Percentiles rank a stretch among this genome's conserved stretches.
phyloP scores from a whole-genome alignment of 768 basidiomycete species.

The Suillus hirtellus region DNA sequence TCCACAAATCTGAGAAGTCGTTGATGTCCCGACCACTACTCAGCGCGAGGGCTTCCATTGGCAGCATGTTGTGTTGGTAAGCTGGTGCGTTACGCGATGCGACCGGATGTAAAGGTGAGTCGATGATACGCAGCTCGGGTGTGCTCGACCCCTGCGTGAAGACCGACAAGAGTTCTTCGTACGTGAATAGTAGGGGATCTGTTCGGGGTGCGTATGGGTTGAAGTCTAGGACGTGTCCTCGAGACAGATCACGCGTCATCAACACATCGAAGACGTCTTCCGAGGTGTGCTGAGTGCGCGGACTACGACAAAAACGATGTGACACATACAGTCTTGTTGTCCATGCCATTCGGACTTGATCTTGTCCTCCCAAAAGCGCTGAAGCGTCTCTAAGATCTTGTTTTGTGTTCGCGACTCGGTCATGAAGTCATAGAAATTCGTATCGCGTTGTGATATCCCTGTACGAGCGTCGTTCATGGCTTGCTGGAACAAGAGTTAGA shows the following conservation, averaged over 20 bases:
- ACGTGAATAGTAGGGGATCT: constrained; percentile 86
- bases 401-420: constrained; percentile 57
- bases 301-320: background rate
- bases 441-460: constrained; percentile 89
- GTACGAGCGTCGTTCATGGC: constrained; percentile 5
- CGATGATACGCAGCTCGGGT: constrained; percentile 63
- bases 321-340: constrained; percentile 63
- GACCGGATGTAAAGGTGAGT: constrained; percentile 71
- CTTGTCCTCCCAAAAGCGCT: constrained; percentile 65
- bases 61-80: constrained; percentile 88
- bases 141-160: constrained; percentile 19
- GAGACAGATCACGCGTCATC: constrained; percentile 75
- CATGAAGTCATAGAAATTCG: constrained; percentile 86
- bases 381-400: constrained; percentile 53
- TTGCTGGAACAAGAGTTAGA: background rate
- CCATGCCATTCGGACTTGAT: constrained; percentile 60
- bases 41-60: constrained; percentile 81
- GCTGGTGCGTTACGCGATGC: constrained; percentile 67
- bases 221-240: constrained; percentile 87
- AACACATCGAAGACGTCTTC: constrained; percentile 86
- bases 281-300: background rate
- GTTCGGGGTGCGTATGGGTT: constrained; percentile 86
- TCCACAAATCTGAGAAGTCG: constrained; percentile 72
- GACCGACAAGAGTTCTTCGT: constrained; percentile 63
- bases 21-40: constrained; percentile 71